Evolutionary conservation across 768 basidiomycete genomes (phyloP), one percentile per base, ranked within the genome.

Genomic region (Suillus weaverae): DNA sequence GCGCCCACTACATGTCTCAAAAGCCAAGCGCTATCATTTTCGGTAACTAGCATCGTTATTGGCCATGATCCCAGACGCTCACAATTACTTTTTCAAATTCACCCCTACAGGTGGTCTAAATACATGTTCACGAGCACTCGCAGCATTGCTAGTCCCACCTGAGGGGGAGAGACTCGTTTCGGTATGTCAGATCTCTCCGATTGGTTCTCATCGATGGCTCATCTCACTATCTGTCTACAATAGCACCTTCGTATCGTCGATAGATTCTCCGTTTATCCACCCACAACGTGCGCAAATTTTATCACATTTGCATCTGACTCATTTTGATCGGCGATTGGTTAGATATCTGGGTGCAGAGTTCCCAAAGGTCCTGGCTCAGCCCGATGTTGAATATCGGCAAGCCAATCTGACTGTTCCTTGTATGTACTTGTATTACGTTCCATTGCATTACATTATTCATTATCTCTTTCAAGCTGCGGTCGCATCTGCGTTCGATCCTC

Each of bases 311-410:
- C 18, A n/a, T 55, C 22, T 56, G 18, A 44, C 48, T 59, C 53
- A 66, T 66, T 13, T 70, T 50, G 41, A 48, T 44, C 57, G 20
- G 64, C 56, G 64, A 32, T 41, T 59, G 39, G 55, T 11, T 68
- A 94, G 92, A 38, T 95, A 94, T 74, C 83, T 94, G 69, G 91
- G 92, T 14, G 79, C 86, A 18, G 86, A 89, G 68, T 94, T 95
- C 71, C 84, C 88, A 50, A 79, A 87, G 64, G 77, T 91, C 35
- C 81, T 95, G n/a, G 76, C 82, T 62, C 87, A 87, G 62, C 83
- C 88, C 10, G 77, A 85, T 63, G 89, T 94, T 22, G 89, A 94
- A 75, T 95, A 95, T 71, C 84, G 83, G 56, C 94, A 95, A 73
- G 88, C 84, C 35, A 95, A 95, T 73, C 77, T 95, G 63, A 92